Evolutionary conservation across 768 basidiomycete genomes (phyloP), one percentile per base, ranked within the genome.

Genomic region (Filobasidium wieringae): DNA sequence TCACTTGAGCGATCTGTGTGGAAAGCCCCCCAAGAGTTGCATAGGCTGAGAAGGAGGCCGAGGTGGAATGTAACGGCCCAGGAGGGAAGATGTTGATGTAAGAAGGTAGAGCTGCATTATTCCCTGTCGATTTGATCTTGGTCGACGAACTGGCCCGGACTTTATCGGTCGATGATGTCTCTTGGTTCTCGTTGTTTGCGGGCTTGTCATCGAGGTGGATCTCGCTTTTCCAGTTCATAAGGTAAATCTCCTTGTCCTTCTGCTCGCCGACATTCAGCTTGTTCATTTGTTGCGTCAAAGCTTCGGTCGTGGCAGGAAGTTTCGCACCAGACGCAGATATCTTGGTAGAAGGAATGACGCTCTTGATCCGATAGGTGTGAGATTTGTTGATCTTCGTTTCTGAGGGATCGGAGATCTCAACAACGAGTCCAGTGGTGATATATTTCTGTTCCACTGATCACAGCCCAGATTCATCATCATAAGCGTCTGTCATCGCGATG

Each of bases 1-100:
- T 79, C 57, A 99, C 88, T 72, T 87, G 82, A 55, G 81, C 76
- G 57, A 99, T 92, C 69, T 95, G 91, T 64, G 82, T 82, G 67
- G 83, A 79, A 37, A 97, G 80, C 1, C 95, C 95, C 19, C 95
- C 95, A 24, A 99, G 84, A 14, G 82, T 78, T 33, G 82, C 77
- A 66, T 92, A 95, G n/a, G 86, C 84, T 57, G 63, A 53, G 17
- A 66, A 51, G 1, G 69, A 61, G 1, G 60, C 52, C 15, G 64
- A 54, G 31, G 64, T 63, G 36, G 51, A 50, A 31, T 45, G 53
- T 8, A 50, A 31, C 9, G 55, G 51, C 34, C 55, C 53, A 0
- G 73, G 73, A 2, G 69, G 68, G 63, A 64, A 72, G 39, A 73
- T 62, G 57, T 72, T 72, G 66, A 74, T 69, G 55, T 71, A 73